phyloP scores from a whole-genome alignment of 2,329 filamentous ascomycete genomes.

The Plectosphaerella cucumerina region DNA sequence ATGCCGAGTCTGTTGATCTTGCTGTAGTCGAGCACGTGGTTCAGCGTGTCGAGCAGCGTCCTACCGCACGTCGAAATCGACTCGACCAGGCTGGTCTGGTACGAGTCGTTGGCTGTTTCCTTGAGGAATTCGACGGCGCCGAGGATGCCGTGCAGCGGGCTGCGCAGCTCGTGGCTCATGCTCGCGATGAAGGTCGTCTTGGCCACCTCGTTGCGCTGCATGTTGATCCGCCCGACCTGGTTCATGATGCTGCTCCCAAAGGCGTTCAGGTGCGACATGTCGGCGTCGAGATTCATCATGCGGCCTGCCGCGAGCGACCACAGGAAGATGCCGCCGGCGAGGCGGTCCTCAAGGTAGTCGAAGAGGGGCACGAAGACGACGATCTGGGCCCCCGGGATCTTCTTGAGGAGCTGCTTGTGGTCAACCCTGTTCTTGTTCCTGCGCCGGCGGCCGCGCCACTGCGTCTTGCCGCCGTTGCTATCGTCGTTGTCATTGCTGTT shows the following conservation, averaged over 20 bases:
- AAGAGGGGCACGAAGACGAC: conserved; percentile 31
- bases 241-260: conserved; percentile 45
- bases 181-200: conserved; percentile 57
- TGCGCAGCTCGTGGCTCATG: conserved; percentile 55
- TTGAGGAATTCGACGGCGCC: conserved; percentile 46
- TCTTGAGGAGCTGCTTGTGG: conserved; percentile 26
- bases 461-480: too few species aligned
- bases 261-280: conserved; percentile 27
- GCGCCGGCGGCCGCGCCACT: conserved; percentile 8
- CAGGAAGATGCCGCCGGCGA: conserved; percentile 29
- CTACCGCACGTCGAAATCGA: conserved; percentile 42
- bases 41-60: conserved; percentile 44
- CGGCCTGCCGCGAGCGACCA: conserved; percentile 27
- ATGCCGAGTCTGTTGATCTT: conserved; percentile 31
- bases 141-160: conserved; percentile 53
- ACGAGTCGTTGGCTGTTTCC: conserved; percentile 31
- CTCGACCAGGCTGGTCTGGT: conserved; percentile 37
- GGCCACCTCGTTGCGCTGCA: conserved; percentile 44
- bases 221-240: conserved; percentile 50
- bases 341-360: conserved; percentile 27
- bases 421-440: conserved; percentile 19
- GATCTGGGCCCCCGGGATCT: conserved; percentile 25
- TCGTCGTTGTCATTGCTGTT: too few species aligned
- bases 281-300: conserved; percentile 30
- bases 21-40: conserved; percentile 42